Evolutionary conservation across 1,284 basidiomycete genomes (phyloP).

Genomic region (Ustilago hordei): DNA sequence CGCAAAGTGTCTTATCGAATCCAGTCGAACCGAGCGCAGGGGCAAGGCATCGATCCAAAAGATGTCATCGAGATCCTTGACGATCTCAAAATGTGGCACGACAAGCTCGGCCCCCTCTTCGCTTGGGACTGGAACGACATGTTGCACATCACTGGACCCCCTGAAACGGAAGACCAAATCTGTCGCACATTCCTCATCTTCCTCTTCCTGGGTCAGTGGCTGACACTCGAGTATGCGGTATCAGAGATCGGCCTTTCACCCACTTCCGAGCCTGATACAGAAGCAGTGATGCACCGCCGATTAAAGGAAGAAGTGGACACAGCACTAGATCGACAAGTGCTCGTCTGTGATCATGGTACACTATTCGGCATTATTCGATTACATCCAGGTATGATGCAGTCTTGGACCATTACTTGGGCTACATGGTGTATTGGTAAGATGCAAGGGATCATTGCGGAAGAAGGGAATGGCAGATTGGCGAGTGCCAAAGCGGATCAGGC

Average conservation of each 20-base stretch:
- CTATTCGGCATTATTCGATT: slow-evolving; percentile 40
- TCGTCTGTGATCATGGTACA: slow-evolving; percentile 41
- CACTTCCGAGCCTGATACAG: not conserved
- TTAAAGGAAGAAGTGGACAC: slow-evolving; percentile 23
- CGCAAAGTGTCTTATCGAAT: slow-evolving; percentile 21
- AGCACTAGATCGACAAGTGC: slow-evolving; percentile 31
- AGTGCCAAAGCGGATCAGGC: slow-evolving; percentile 35
- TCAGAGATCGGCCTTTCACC: slow-evolving; percentile 21
- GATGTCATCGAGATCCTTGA: slow-evolving; percentile 27
- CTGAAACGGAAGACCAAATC: slow-evolving; percentile 20
- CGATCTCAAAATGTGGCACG: slow-evolving; percentile 24
- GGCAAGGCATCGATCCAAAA: slow-evolving; percentile 19
- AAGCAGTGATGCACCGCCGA: slow-evolving; percentile 5
- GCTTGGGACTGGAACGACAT: slow-evolving; percentile 45
- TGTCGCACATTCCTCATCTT: slow-evolving; percentile 40
- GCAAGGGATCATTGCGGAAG: slow-evolving; percentile 15
- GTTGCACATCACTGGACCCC: slow-evolving; percentile 41
- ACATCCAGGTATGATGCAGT: slow-evolving; percentile 44
- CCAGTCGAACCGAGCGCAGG: slow-evolving; percentile 16
- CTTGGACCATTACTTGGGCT: slow-evolving; percentile 38
- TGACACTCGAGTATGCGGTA: slow-evolving; percentile 26
- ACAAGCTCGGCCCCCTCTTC: slow-evolving; percentile 14
- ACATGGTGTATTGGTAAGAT: slow-evolving; percentile 30
- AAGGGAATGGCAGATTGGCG: slow-evolving; percentile 20
- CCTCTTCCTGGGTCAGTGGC: slow-evolving; percentile 36